Evolutionary conservation across 225 moss, liverwort and hornwort species (phyloP).

Genomic region (Lunularia cruciata): DNA sequence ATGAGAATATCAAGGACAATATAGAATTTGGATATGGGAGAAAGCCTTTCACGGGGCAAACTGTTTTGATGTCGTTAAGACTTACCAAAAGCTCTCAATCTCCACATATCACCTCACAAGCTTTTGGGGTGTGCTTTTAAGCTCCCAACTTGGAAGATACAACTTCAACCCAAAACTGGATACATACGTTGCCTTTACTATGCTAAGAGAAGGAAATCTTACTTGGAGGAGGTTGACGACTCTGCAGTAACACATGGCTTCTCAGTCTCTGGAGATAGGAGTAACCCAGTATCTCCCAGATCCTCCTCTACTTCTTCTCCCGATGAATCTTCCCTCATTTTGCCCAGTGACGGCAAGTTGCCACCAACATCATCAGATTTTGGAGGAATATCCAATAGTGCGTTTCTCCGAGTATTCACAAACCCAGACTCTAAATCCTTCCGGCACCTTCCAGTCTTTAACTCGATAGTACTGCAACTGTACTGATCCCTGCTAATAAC

Average conservation of each 20-base stretch:
- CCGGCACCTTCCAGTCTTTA: not conserved
- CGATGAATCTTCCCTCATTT: conserved; percentile 3
- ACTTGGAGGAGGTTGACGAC: not conserved
- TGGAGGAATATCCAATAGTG: not conserved
- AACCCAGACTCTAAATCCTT: not conserved
- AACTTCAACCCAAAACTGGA: not conserved
- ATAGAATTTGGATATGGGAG: not conserved
- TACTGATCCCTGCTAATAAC: not conserved
- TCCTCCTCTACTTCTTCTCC: conserved; percentile 2
- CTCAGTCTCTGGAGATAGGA: conserved; percentile 1
- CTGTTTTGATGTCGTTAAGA: too few species aligned
- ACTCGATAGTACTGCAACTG: not conserved
- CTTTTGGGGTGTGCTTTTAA: not conserved
- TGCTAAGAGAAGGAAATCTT: too few species aligned
- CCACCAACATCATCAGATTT: not conserved
- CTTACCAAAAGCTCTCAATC: not conserved
- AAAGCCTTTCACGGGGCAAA: too few species aligned
- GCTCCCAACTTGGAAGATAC: not conserved
- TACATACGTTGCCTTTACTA: not conserved
- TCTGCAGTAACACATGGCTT: not conserved
- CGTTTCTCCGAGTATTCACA: not conserved
- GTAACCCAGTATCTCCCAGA: not conserved
- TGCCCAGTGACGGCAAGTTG: not conserved
- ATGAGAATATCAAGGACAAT: not conserved
- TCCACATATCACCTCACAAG: not conserved